phyloP scores from a whole-genome alignment of 495 filamentous ascomycete species.

The Tuber indicum region DNA sequence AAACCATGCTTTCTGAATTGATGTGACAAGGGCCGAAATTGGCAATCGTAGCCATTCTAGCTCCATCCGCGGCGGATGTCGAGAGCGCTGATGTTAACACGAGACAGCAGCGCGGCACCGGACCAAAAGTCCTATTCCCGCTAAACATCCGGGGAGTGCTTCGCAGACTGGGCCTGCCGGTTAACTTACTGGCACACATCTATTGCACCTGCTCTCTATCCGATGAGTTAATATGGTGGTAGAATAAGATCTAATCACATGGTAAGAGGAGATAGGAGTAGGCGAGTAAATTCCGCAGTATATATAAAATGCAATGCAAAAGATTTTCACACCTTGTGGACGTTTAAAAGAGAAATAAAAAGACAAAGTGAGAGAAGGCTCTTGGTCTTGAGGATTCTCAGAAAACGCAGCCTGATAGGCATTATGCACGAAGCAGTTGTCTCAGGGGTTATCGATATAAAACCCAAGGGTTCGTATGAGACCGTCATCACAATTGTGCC shows the following conservation, averaged over 20 bases:
- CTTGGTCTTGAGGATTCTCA: neutral
- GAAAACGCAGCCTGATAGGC: neutral
- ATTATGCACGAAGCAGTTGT: neutral
- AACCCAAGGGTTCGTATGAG: neutral
- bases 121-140: neutral
- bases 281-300: neutral
- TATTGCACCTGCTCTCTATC: neutral
- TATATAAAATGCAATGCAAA: neutral
- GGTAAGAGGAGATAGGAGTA: neutral
- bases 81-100: neutral
- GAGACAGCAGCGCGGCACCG: neutral
- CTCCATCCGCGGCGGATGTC: neutral
- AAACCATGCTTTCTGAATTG: neutral
- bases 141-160: neutral
- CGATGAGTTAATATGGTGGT: neutral
- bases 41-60: neutral
- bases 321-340: neutral
- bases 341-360: neutral
- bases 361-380: neutral
- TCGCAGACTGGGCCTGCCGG: neutral
- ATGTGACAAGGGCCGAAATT: neutral
- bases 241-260: neutral
- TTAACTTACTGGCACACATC: neutral
- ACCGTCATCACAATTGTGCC: neutral
- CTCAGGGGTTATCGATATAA: neutral